Evolutionary conservation across 495 filamentous ascomycete genomes (phyloP), one percentile per base, ranked within the genome.

Genomic region (Penicillium riverlandense): DNA sequence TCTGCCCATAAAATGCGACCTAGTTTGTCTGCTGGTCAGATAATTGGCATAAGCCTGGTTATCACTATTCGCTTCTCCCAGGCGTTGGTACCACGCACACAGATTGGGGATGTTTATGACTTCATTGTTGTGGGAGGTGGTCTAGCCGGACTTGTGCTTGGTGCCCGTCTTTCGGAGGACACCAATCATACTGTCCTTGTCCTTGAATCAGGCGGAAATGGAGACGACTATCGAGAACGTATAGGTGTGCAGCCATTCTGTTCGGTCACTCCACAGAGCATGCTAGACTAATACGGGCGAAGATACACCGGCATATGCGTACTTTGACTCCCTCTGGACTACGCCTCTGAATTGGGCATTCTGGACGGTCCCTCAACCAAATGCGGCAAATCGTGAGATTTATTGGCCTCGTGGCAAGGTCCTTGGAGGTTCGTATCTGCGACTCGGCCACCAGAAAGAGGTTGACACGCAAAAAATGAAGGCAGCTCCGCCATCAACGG

Each of bases 111-210:
- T 30, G 44, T 54, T 1, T 76, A 75, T 33, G 71, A 74, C 38
- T 76, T 74, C 52, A 58, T 77, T 35, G 59, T 75, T 37, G 61
- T 71, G 6, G 71, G 74, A 11, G 71, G 69, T 15, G 61, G 68
- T 48, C 49, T 64, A 51, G 46, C 65, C 41, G 58, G 69, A 54
- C 61, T 67, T 15, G 57, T 62, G 10, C 34, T 61, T 15, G 55
- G 54, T 29, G 49, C 37, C 14, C 54, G 57, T 11, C 38, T 58
- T 16, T 57, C 53, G 8, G 50, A 61, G 44, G 44, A 61, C 29
- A 39, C 43, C 7, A 61, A 58, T 47, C 55, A 66, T 31, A 62
- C 48, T 9, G 66, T 72, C 1, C 61, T 73, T 12, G 66, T 72
- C 16, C 53, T 75, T 0, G 70, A 74, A 45, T 59, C 71, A 6